Percentiles rank a stretch among this genome's conserved stretches.
Evolutionary conservation across 768 basidiomycete species (phyloP).

Genomic region (Boletus vermiculosoides): DNA sequence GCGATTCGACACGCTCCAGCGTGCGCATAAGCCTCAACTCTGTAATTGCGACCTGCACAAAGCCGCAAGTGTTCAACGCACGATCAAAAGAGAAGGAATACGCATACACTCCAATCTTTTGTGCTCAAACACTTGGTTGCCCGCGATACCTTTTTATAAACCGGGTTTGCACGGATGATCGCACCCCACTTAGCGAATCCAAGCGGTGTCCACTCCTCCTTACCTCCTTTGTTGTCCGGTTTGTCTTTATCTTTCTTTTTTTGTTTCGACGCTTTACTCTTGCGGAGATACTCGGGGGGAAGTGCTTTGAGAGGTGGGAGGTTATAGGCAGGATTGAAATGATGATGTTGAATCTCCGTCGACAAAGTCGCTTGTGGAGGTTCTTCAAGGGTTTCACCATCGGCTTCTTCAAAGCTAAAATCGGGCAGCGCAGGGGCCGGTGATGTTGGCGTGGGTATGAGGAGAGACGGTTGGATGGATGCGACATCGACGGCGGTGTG

Average conservation of each 20-base stretch:
- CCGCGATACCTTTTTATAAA: constrained; percentile 65
- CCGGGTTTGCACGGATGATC: constrained; percentile 71
- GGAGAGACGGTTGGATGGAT: constrained; percentile 28
- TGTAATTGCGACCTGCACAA: constrained; percentile 64
- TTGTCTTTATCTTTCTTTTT: constrained; percentile 55
- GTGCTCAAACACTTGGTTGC: constrained; percentile 78
- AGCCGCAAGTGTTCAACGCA: background rate
- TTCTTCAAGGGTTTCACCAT: constrained; percentile 25
- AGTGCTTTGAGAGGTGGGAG: constrained; percentile 56
- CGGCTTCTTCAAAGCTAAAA: constrained; percentile 35
- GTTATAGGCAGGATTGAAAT: constrained; percentile 48
- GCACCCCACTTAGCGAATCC: constrained; percentile 74
- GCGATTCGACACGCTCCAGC: constrained; percentile 78
- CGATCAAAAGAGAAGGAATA: background rate
- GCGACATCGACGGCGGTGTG: constrained; percentile 30
- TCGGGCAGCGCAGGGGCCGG: constrained; percentile 31
- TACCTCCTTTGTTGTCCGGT: constrained; percentile 49
- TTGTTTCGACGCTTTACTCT: constrained; percentile 46
- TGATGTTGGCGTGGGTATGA: constrained; percentile 38
- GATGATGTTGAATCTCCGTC: constrained; percentile 29
- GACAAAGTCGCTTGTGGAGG: constrained; percentile 11
- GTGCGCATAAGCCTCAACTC: constrained; percentile 79
- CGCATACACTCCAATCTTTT: constrained; percentile 78
- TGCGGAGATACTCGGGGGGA: constrained; percentile 54
- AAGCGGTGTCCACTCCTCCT: constrained; percentile 63